Percentiles rank a stretch among this genome's conserved stretches.
These are phyloP conservation scores for Penicillium nordicum DNA, from an alignment of 2,329 filamentous ascomycete species.

Conservation along the genomic window DNA sequence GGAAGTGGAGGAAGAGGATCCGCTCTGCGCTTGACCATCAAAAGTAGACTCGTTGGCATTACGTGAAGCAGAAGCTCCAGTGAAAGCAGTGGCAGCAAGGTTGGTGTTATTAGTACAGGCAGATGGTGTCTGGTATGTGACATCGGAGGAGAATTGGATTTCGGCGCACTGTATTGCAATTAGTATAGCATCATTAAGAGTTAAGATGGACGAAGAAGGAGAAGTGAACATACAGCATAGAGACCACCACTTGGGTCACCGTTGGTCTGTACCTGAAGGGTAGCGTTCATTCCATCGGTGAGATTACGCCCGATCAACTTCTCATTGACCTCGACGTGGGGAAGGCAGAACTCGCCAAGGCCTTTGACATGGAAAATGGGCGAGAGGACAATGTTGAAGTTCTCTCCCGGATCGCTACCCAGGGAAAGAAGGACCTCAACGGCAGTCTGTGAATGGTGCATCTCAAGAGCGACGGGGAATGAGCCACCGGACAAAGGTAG, in stretches of 20 bases:
- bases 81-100: slow-evolving; percentile 48
- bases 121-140: slow-evolving; percentile 43
- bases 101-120: slow-evolving; percentile 60
- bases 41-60: slow-evolving; percentile 47
- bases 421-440: slow-evolving; percentile 54
- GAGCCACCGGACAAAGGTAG: slow-evolving; percentile 47
- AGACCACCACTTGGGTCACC: slow-evolving; percentile 58
- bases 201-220: neutral
- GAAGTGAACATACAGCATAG: slow-evolving; percentile 56
- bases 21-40: slow-evolving; percentile 32
- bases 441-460: slow-evolving; percentile 52
- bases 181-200: neutral
- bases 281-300: slow-evolving; percentile 60
- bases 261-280: slow-evolving; percentile 66
- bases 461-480: slow-evolving; percentile 50
- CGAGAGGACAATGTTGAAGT: slow-evolving; percentile 67
- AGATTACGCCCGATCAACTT: slow-evolving; percentile 44
- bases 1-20: slow-evolving; percentile 3
- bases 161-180: slow-evolving; percentile 61
- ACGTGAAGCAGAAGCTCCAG: slow-evolving; percentile 33
- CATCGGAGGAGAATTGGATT: slow-evolving; percentile 60
- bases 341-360: slow-evolving; percentile 64
- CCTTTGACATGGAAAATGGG: slow-evolving; percentile 59
- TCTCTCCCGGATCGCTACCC: slow-evolving; percentile 52
- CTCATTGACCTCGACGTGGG: slow-evolving; percentile 47